Evolutionary conservation across 768 basidiomycete genomes (phyloP).

Genomic region (Naganishia randhawae): DNA sequence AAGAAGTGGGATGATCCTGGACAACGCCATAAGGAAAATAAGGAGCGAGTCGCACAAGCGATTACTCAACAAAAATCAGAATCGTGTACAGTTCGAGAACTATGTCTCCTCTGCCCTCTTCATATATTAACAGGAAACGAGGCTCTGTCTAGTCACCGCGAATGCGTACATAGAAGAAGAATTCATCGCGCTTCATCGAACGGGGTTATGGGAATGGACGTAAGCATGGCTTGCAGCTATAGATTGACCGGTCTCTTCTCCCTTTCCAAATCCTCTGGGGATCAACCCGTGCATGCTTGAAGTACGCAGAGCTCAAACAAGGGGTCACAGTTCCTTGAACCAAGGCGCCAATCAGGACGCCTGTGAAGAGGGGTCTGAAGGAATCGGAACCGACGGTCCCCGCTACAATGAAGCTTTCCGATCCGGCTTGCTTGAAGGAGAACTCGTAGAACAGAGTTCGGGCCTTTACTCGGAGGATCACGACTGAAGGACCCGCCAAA

Average conservation of each 20-base stretch:
- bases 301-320: conserved; percentile 20
- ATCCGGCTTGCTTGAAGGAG: not conserved
- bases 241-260: not conserved
- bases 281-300: conserved; percentile 16
- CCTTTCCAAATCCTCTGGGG: not conserved
- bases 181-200: not conserved
- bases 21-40: not conserved
- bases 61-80: not conserved
- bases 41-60: not conserved
- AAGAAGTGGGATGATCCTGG: not conserved
- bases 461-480: not conserved
- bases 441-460: conserved; percentile 11
- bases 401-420: not conserved
- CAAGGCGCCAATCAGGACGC: conserved; percentile 30
- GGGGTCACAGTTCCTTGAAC: conserved; percentile 28
- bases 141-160: not conserved
- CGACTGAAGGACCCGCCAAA: not conserved
- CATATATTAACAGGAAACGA: not conserved
- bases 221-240: not conserved
- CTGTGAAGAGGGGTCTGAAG: conserved; percentile 24
- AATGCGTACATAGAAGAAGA: too few relatives aligned
- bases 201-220: not conserved
- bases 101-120: not conserved
- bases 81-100: not conserved
- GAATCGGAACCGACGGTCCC: conserved; percentile 4